Evolutionary conservation across 2,329 filamentous ascomycete genomes (phyloP).

Genomic region (Stachybotrys echinatus): DNA sequence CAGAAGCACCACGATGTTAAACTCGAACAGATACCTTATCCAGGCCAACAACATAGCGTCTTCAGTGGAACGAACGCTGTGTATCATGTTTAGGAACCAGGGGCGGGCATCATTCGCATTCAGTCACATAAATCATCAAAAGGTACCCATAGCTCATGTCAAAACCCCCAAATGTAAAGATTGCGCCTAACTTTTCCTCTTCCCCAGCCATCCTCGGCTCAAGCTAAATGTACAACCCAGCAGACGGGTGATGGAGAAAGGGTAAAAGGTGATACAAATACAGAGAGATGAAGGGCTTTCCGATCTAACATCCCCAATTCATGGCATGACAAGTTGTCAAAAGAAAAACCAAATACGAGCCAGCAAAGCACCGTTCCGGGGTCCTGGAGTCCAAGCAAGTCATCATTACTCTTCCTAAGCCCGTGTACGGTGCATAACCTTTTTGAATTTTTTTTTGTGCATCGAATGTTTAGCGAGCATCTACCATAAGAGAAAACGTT

Average conservation of each 20-base stretch:
- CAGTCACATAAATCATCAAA: background rate
- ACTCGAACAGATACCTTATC: no score
- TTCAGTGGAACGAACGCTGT: no score
- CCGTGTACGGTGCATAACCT: slow-evolving; percentile 17
- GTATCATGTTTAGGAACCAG: no score
- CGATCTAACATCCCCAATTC: slow-evolving; percentile 18
- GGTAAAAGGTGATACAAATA: slow-evolving; percentile 23
- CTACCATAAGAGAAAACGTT: slow-evolving; percentile 33
- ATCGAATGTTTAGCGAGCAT: slow-evolving; percentile 23
- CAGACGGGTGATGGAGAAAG: slow-evolving; percentile 24
- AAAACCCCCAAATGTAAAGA: slow-evolving; percentile 24
- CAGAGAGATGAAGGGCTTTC: slow-evolving; percentile 20
- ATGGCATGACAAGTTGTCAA: slow-evolving; percentile 24
- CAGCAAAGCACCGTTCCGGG: slow-evolving; percentile 19
- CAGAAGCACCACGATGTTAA: no score
- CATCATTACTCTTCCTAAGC: slow-evolving; percentile 17
- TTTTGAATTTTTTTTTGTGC: slow-evolving; percentile 12
- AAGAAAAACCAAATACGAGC: slow-evolving; percentile 17
- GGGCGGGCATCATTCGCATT: background rate
- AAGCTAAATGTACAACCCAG: slow-evolving; percentile 31
- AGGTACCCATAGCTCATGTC: background rate
- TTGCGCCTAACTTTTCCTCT: slow-evolving; percentile 27
- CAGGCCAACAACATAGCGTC: no score
- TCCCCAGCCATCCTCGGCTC: slow-evolving; percentile 21
- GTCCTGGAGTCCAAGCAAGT: slow-evolving; percentile 19